Evolutionary conservation across 805 yeast species (phyloP).

Genomic region (Schwanniomyces yamadae): DNA sequence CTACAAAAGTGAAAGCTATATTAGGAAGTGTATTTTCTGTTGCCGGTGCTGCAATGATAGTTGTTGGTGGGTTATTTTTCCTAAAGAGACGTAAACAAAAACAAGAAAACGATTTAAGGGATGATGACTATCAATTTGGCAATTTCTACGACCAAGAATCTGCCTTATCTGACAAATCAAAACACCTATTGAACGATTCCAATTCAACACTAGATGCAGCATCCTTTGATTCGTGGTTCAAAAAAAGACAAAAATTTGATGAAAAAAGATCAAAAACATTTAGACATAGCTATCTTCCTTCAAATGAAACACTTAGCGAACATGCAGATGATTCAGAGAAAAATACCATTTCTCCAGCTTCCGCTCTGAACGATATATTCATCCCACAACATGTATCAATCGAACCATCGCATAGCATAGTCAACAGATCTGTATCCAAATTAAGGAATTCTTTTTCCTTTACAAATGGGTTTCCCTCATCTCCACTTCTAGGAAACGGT

Average conservation of each 20-base stretch:
- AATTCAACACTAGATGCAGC: constrained; percentile 43
- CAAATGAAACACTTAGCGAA: constrained; percentile 25
- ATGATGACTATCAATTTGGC: constrained; percentile 31
- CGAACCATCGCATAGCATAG: neutral
- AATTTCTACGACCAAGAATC: constrained; percentile 23
- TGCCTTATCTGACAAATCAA: constrained; percentile 7
- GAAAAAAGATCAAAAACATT: constrained; percentile 12
- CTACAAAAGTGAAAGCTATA: constrained; percentile 26
- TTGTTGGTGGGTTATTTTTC: constrained; percentile 13
- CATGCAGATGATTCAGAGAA: neutral
- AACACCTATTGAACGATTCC: constrained; percentile 23
- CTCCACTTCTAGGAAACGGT: constrained; percentile 12
- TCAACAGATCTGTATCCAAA: constrained; percentile 16
- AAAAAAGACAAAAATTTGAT: constrained; percentile 49
- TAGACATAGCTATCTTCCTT: constrained; percentile 27
- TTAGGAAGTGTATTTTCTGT: constrained; percentile 41
- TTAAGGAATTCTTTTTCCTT: constrained; percentile 25
- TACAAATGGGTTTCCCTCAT: constrained; percentile 19
- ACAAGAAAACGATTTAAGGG: constrained; percentile 19
- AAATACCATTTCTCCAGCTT: neutral
- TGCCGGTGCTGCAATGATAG: constrained; percentile 18
- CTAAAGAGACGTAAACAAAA: constrained; percentile 19
- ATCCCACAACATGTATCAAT: constrained; percentile 1
- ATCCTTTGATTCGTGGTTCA: constrained; percentile 53
- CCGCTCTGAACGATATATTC: neutral